Percentiles rank a stretch among this genome's conserved stretches.
Conservation (phyloP, 495 filamentous ascomycete genomes). For the Elasticomyces elasticus region DNA sequence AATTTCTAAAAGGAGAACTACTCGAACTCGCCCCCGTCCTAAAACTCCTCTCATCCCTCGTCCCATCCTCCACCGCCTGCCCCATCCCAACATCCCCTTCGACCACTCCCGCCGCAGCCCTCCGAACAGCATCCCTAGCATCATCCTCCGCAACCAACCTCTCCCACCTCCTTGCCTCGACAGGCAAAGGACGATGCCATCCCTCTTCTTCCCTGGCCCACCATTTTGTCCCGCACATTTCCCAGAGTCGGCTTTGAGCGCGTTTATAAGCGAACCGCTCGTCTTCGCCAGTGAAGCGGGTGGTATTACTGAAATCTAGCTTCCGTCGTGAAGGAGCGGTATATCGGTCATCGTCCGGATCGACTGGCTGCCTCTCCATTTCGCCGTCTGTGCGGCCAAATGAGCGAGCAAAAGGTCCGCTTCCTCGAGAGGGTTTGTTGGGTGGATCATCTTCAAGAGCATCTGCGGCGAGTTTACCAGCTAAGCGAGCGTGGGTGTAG, state of each 20-base stretch:
- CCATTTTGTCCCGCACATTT: constrained; percentile 57
- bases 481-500: constrained; percentile 21
- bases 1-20: constrained; percentile 32
- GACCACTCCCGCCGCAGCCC: neutral
- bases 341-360: constrained; percentile 16
- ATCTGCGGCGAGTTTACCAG: constrained; percentile 22
- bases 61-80: constrained; percentile 32
- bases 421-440: constrained; percentile 22
- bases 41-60: constrained; percentile 18
- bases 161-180: constrained; percentile 52
- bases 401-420: constrained; percentile 14
- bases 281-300: constrained; percentile 59
- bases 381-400: constrained; percentile 19
- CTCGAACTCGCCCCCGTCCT: constrained; percentile 19
- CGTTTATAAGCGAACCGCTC: constrained; percentile 64
- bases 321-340: constrained; percentile 14
- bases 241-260: constrained; percentile 57
- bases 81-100: constrained; percentile 28
- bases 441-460: constrained; percentile 37
- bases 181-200: constrained; percentile 57
- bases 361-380: constrained; percentile 16
- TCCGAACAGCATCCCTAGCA: neutral
- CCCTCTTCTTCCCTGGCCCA: constrained; percentile 43
- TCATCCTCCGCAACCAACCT: constrained; percentile 13
- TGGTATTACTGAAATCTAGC: constrained; percentile 45